phyloP scores from a whole-genome alignment of 305 asterid genomes.

The Fraxinus albicans region DNA sequence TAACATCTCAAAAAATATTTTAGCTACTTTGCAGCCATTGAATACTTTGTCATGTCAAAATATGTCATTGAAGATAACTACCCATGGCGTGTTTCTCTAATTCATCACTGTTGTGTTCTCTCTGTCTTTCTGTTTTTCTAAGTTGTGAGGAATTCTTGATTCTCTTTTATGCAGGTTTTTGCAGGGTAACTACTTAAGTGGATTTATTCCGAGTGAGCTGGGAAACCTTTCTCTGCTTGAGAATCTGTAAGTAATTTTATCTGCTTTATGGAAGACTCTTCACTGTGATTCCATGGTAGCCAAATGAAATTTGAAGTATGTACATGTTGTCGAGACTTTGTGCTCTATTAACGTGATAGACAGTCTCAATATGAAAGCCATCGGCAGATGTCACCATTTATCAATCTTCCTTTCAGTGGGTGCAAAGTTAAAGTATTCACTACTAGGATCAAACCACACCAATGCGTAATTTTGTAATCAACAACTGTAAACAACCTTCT shows the following conservation, averaged over 20 bases:
- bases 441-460: neutral
- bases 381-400: slow-evolving; percentile 13
- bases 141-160: slow-evolving; percentile 13
- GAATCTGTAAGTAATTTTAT: slow-evolving; percentile 55
- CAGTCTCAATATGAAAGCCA: slow-evolving; percentile 1
- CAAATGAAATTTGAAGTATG: neutral
- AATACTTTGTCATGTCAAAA: slow-evolving; percentile 3
- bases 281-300: neutral
- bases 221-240: slow-evolving; percentile 83
- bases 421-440: neutral
- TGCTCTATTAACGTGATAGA: slow-evolving; percentile 17
- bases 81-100: slow-evolving; percentile 5
- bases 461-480: neutral
- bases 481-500: neutral
- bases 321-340: neutral
- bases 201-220: slow-evolving; percentile 76
- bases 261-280: neutral
- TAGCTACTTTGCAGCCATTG: neutral
- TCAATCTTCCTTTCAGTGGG: neutral
- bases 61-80: neutral
- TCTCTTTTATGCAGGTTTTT: slow-evolving; percentile 60
- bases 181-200: slow-evolving; percentile 96
- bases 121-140: slow-evolving; percentile 12
- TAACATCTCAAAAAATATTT: neutral
- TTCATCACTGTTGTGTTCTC: slow-evolving; percentile 12